Base-by-base conservation (phyloP, 83 land plant genomes). In the Picea engelmannii region DNA sequence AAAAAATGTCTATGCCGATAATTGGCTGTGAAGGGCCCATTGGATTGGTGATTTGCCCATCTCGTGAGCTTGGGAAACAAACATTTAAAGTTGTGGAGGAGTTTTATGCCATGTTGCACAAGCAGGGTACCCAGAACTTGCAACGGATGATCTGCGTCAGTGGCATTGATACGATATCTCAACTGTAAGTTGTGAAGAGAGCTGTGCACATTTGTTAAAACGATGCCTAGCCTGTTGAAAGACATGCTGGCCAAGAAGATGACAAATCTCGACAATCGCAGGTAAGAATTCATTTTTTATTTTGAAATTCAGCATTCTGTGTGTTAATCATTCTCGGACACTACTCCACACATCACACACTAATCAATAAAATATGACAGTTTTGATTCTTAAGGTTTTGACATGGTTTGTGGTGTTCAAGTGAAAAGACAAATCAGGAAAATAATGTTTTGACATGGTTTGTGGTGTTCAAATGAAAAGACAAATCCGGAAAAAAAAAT, bases 211-310 rank as follows among this genome's bases (percentile, higher is more conserved):
- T 96, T 96, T 67, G 96, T 93, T 62, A 96, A 93, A 47, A 98
- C 98, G 15, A 95, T 95, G 11, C 99, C 98, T 8, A 95, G 99
- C 31, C 89, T 98, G 79, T 81, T 96, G 78, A 96, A 96, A 84
- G 98, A 96, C 80, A 84, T 96, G 98, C 85, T 96, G 5, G 96
- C 99, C 1, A 96, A 96, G 90, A 96, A 96, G 90, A 95, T 87
- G 79, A 95, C 93, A 96, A 96, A 80, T 62, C 92, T 96, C 25
- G 99, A 96, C 78, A 90, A 89, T 44, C 95, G 99, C 87, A 95
- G 96, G 94, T 92, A 80, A 6, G 5, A 4, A 10, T 38, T 38
- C 40, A 38, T 38, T 38, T 38, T 4, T 38, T 4, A 4, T 38
- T 38, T 38, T 38, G 1, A 38, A 38, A 31, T 31, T 31, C 2